Conservation (phyloP, 2,329 filamentous ascomycete species). For the Calonectria crousiana region DNA sequence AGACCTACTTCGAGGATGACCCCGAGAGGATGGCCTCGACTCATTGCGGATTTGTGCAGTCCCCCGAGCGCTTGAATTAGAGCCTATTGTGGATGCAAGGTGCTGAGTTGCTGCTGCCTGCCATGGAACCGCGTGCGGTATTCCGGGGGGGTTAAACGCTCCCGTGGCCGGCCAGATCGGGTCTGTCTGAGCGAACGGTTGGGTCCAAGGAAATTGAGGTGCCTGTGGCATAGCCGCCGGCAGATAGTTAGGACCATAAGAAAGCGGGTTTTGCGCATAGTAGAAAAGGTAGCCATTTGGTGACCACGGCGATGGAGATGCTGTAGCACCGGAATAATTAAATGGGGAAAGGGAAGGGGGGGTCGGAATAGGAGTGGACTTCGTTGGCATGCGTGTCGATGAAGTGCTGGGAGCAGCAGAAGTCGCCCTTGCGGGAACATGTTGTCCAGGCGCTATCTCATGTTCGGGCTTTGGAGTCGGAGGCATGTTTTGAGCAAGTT, state of each 20-base stretch:
- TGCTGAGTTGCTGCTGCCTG: background rate
- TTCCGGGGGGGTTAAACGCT: background rate
- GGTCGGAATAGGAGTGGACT: background rate
- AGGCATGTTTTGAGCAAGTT: slow-evolving; percentile 10
- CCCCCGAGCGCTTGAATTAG: background rate
- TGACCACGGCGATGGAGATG: background rate
- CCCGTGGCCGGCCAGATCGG: background rate
- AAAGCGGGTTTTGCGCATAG: background rate
- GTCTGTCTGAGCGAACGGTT: background rate
- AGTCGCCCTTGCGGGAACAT: too few relatives aligned
- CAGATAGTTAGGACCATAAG: background rate
- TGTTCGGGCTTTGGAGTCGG: slow-evolving; percentile 18
- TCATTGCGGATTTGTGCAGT: background rate
- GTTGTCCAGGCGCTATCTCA: background rate
- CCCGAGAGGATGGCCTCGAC: background rate
- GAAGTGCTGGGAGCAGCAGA: background rate
- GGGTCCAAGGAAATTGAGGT: background rate
- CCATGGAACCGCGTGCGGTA: background rate
- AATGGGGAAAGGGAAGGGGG: background rate
- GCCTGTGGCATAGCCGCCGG: background rate
- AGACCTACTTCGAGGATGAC: background rate
- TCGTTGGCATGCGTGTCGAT: background rate
- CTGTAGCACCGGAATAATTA: background rate
- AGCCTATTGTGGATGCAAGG: background rate
- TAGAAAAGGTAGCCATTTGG: background rate